Base-by-base conservation (phyloP, 2,329 filamentous ascomycete species). In the Phyllosticta citrichinensis region DNA sequence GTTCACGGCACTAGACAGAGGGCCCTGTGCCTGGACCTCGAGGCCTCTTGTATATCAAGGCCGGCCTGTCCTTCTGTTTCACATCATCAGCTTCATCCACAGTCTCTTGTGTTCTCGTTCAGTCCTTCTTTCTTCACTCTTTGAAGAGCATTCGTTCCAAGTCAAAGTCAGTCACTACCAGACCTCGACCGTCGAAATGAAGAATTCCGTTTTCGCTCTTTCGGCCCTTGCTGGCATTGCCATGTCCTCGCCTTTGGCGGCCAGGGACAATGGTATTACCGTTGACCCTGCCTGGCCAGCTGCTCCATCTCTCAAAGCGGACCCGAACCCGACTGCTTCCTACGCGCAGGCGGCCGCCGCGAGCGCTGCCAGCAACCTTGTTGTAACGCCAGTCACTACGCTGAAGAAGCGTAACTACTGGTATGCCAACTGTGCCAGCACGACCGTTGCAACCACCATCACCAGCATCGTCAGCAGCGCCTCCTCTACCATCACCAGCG, bases 151-250 rank as follows among this genome's bases (percentile, higher is more conserved):
- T 24, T 52, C 33, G 17, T 53, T 53, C 52, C 52, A 53, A 53
- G 52, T 27, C 20, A 53, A 47, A 20, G 8, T 27, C 58, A 55
- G n/a, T 60, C 58, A 19, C 53, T 60, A 19, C 25, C 19, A 51
- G 47, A 12, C 20, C 5, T 12, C 52, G 24, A 33, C 58, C 14
- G 20, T 55, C 58, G 47, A 30, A 19, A 60, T 60, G 58, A 60
- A 55, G 58, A 60, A 60, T 53, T 33, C 58, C 17, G n/a, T 60
- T 17, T 17, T 60, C 22, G 52, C 53, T 35, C 53, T 60, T 30
- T 60, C 58, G 24, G 58, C 58, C 25, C 53, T 60, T 47, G 53
- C 47, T 33, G 58, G 58, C 53, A 55, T 53, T 51, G 58, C 58
- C 35, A 27, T 56, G 19, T 55, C 58, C 40, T 50, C 22, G 8